phyloP scores from a whole-genome alignment of 805 yeast species.

The Blastobotrys americana region DNA sequence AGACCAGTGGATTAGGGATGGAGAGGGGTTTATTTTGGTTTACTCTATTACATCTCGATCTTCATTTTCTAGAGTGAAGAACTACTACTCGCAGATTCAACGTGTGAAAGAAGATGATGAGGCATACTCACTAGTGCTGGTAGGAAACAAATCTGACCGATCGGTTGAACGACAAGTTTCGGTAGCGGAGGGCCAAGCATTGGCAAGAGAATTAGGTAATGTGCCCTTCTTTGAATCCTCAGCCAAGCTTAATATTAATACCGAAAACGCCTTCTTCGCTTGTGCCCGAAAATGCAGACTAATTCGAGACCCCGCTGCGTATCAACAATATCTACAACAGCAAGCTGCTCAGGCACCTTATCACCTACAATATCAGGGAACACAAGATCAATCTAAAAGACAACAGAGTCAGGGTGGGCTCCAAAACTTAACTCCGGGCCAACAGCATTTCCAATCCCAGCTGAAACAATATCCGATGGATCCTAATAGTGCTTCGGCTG shows the following conservation, averaged over 20 bases:
- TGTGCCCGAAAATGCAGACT: constrained; percentile 62
- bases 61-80: constrained; percentile 76
- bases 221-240: constrained; percentile 78
- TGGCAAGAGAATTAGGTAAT: constrained; percentile 55
- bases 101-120: constrained; percentile 57
- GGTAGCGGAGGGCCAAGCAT: constrained; percentile 73
- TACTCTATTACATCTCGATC: constrained; percentile 78
- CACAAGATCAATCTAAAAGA: neutral
- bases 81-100: constrained; percentile 71
- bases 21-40: constrained; percentile 87
- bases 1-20: constrained; percentile 93
- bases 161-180: constrained; percentile 70
- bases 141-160: constrained; percentile 85
- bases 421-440: neutral
- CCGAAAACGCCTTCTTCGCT: constrained; percentile 71
- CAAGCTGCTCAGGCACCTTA: constrained; percentile 1
- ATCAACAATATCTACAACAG: constrained; percentile 31
- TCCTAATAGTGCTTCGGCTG: neutral
- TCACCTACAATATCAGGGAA: neutral
- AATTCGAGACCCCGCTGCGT: constrained; percentile 71
- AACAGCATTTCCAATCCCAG: neutral
- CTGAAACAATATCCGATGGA: neutral
- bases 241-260: constrained; percentile 87
- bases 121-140: constrained; percentile 71
- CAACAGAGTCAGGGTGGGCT: neutral